Base-by-base conservation (phyloP, 139 green algal genomes). In the Coelastrella sp. region DNA sequence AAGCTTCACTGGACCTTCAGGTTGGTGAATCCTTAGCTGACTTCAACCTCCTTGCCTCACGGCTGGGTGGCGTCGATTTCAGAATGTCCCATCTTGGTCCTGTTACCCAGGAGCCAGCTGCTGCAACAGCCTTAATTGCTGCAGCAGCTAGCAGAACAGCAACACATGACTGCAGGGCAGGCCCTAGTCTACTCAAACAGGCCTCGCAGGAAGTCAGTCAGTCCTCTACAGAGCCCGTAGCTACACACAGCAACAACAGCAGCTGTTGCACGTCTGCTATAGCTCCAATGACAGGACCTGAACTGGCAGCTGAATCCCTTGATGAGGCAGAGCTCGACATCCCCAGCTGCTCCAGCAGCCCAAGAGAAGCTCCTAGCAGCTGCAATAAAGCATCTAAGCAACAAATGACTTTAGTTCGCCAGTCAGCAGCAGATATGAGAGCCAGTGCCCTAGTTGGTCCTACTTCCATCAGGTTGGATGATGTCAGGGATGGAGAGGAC, bases 21-120 rank as follows among this genome's bases (percentile, higher is more conserved):
- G 35, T 76, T 23, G 67, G 67, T 7, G 34, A 34, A 6, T 76
- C 67, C 21, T 5, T 76, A 34, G 23, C 32, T 17, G 67, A 51
- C 67, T 76, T 76, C 37, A 53, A 76, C 67, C 67, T 76, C 13
- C 11, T 76, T 25, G 30, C 67, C 15, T 69, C 62, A 30, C 62
- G 62, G 8, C 21, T 69, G 8, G 62, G 30, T 69, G 30, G 62
- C 27, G 17, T 69, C 17, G 27, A 8, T 19, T 7, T 30, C 62
- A 64, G 21, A 21, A 27, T 27, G 53, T 64, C 53, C 17, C 11
- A 32, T 19, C 53, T 64, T 5, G 53, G 17, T 27, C 17, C 17
- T 32, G 21, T 5, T 27, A 27, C 17, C 30, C 19, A 64, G 27
- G 53, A 9, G 53, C 62, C 15, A 41, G 27, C 62, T 40, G 9